Evolutionary conservation across 2,329 filamentous ascomycete genomes (phyloP), one percentile per base, ranked within the genome.

Genomic region (Ceratocystis ficicola): DNA sequence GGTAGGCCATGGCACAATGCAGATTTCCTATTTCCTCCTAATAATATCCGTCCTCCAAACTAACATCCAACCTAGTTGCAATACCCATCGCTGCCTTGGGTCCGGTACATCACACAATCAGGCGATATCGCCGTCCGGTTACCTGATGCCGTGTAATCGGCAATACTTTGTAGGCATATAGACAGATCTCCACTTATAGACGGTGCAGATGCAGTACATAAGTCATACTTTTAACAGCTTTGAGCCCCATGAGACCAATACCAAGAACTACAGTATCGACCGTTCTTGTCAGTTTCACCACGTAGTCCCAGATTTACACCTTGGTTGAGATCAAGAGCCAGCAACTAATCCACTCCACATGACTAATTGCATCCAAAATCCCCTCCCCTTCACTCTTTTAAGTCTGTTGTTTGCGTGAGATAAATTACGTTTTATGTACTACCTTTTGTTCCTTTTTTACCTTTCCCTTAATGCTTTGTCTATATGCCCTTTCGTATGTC

Each of bases 31-130:
- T 36, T 55, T 46, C 41, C 32, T 44, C n/a, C 55, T 60, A 2
- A 32, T 28, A 8, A 62, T n/a, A 32, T 52, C 25, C 46, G 50
- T 41, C 10, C 10, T 41, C 36, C 36, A 41, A 41, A 46, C 68
- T 68, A 66, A 68, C 62, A 3, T 22, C 41, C 20, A 8, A 17
- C 17, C 7, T 71, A 96, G 92, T 78, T 97, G 70, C 94, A 99
- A 94, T 99, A 99, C 75, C 92, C 92, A 3, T 96, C 92, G 25
- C 79, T 97, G 64, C 94, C 94, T 0, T 99, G 94, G 94, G 94
- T 99, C 30, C 85, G 94, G 73, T 99, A 99, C 77, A 99, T 99
- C 73, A 99, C 93, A 70, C 94, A 97, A 76, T 96, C 91, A 15
- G 93, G 93, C 70, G 93, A 97, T 74, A 97, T 97, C 74, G 91